Base-by-base conservation (phyloP, 352 stramenopile genomes). In the Bremia lactucae region DNA sequence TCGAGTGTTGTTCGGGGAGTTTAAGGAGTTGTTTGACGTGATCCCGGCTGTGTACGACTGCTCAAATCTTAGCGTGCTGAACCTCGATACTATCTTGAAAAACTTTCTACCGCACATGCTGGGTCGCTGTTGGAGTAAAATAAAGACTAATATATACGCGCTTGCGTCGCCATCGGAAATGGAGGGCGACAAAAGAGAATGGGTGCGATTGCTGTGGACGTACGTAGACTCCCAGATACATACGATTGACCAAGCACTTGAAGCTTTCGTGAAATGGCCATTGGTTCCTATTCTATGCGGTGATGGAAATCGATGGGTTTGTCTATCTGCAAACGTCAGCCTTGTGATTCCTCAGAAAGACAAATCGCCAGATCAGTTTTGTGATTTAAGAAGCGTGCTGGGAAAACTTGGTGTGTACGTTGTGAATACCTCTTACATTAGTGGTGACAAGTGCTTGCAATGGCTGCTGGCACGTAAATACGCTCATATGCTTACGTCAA, bases 201-300 rank as follows among this genome's bases (percentile, higher is more conserved):
- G 72, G 72, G 29, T 80, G 21, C 50, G 46, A 6, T 46, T 68
- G 7, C 46, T 75, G 26, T 85, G 72, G 72, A 53, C 41, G 23
- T 83, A 81, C 45, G 41, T 73, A 19, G 65, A 82, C 15, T 48
- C 45, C 23, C 59, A 58, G 1, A 38, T 83, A 42, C 25, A 42
- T 21, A 62, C 22, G 8, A 46, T 54, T 20, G 44, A 64, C 6
- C 51, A 56, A 14, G 24, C 69, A 3, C 55, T 43, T 2, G 33
- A 53, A 36, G 31, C 29, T 7, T 59, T 75, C 10, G 34, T 49
- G 14, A 60, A 77, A 14, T 74, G 58, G 65, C 69, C 69, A 5
- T 55, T 76, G 25, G 44, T 74, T 25, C 69, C 72, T 10, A 53
- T 76, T 4, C 14, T 51, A 26, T 33, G 41, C 15, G 49, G 55